phyloP scores from a whole-genome alignment of 441 rosid genomes.

The Dalechampia spathulata region DNA sequence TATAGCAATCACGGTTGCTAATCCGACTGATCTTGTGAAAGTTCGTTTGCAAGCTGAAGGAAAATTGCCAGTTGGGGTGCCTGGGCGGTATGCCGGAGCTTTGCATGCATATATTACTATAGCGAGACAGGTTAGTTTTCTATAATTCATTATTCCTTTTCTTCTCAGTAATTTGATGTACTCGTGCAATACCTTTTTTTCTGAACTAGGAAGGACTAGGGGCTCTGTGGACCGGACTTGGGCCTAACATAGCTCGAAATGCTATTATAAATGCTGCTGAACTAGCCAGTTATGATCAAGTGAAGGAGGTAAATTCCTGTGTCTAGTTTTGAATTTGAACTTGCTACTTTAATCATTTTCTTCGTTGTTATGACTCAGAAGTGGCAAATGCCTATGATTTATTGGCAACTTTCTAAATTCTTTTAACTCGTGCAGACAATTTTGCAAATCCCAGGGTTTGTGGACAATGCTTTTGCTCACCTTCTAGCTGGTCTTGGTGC shows the following conservation, averaged over 20 bases:
- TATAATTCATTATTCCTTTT: not conserved
- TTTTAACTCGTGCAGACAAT: constrained; percentile 51
- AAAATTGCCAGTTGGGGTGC: constrained; percentile 78
- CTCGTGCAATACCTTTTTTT: constrained; percentile 10
- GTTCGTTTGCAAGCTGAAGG: constrained; percentile 99
- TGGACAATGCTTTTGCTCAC: constrained; percentile 81
- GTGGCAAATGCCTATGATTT: not conserved
- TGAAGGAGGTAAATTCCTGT: constrained; percentile 60
- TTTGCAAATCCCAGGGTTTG: constrained; percentile 88
- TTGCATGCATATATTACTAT: constrained; percentile 83
- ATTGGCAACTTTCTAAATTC: constrained; percentile 6
- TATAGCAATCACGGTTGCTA: constrained; percentile 71
- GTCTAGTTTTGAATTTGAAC: constrained; percentile 1
- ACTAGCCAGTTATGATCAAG: constrained; percentile 96
- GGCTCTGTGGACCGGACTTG: constrained; percentile 93
- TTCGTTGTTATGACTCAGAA: no score
- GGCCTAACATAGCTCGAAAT: constrained; percentile 85
- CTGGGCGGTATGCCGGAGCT: constrained; percentile 86
- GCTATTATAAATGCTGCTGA: constrained; percentile 97
- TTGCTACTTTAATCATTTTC: constrained; percentile 5
- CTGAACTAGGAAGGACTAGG: constrained; percentile 70
- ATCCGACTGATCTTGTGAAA: constrained; percentile 98
- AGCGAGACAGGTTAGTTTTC: constrained; percentile 62
- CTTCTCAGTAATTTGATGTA: not conserved
- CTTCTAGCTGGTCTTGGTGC: constrained; percentile 92